Evolutionary conservation across 2,329 filamentous ascomycete genomes (phyloP).

Genomic region (Xylaria arbuscula): DNA sequence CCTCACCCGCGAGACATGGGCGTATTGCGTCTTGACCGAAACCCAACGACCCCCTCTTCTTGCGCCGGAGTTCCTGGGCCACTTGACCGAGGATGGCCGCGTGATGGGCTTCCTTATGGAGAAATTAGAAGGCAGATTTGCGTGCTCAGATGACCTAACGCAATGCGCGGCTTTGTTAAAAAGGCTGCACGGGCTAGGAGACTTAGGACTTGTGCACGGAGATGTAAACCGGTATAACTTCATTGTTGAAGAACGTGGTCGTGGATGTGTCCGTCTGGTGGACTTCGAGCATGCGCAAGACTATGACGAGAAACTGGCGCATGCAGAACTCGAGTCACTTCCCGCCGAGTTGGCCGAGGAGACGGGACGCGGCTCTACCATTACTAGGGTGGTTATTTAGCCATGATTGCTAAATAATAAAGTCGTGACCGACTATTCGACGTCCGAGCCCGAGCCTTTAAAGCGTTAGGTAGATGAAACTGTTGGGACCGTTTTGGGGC

Average conservation of each 20-base stretch:
- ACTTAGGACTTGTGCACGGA: constrained; percentile 32
- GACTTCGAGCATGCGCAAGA: constrained; percentile 38
- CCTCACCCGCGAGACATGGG: constrained; percentile 40
- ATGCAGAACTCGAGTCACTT: constrained; percentile 29
- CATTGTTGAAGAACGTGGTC: constrained; percentile 29
- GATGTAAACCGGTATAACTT: constrained; percentile 39
- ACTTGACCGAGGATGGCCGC: constrained; percentile 41
- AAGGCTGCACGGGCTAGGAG: constrained; percentile 34
- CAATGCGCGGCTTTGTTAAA: constrained; percentile 39
- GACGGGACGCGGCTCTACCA: constrained; percentile 35
- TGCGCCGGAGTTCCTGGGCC: constrained; percentile 42
- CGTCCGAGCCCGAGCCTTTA: constrained; percentile 19
- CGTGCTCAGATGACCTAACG: constrained; percentile 38
- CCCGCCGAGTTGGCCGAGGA: constrained; percentile 33
- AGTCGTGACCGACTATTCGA: constrained; percentile 24
- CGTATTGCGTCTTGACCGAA: constrained; percentile 34
- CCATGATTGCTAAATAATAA: constrained; percentile 23
- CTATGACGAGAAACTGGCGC: constrained; percentile 35
- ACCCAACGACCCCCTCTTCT: constrained; percentile 33
- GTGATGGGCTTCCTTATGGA: constrained; percentile 44
- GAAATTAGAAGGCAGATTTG: constrained; percentile 37
- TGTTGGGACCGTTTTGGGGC: neutral
- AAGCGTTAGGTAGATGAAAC: constrained; percentile 18
- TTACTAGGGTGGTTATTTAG: constrained; percentile 22
- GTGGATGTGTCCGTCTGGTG: constrained; percentile 33